Conservation (phyloP, 2,329 filamentous ascomycete genomes). For the Xylaria sp. region DNA sequence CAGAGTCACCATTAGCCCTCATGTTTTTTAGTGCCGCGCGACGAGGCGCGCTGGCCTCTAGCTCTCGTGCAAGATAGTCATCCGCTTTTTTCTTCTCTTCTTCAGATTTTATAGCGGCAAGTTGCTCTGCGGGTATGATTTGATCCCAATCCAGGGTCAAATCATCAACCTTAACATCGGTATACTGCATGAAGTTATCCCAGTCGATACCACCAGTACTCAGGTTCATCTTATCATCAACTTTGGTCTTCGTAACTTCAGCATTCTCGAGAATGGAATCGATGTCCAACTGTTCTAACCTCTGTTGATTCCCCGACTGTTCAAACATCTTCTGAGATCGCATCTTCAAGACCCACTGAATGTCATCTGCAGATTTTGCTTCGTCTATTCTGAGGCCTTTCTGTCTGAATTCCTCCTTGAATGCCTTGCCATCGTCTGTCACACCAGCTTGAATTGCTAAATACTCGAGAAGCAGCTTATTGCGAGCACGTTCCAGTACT, state of each 20-base stretch:
- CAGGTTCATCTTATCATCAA: conserved; percentile 89
- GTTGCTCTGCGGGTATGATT: conserved; percentile 93
- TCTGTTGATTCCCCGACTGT: conserved; percentile 95
- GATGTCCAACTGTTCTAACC: conserved; percentile 96
- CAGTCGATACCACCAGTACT: conserved; percentile 86
- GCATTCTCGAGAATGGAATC: conserved; percentile 97
- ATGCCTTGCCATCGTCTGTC: conserved; percentile 90
- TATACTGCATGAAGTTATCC: conserved; percentile 97
- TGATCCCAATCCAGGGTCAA: conserved; percentile 91
- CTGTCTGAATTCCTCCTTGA: conserved; percentile 79
- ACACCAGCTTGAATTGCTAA: conserved; percentile 97
- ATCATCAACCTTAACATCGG: conserved; percentile 93
- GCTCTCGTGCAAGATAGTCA: conserved; percentile 81
- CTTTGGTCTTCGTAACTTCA: conserved; percentile 95
- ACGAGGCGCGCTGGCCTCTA: conserved; percentile 87
- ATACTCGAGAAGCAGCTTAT: conserved; percentile 97
- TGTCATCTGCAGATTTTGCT: conserved; percentile 91
- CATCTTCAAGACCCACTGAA: conserved; percentile 95
- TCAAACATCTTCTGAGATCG: conserved; percentile 99
- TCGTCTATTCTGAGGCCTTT: conserved; percentile 80
- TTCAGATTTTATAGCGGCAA: conserved; percentile 88
- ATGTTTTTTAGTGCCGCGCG: conserved; percentile 72
- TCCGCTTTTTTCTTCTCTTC: conserved; percentile 88
- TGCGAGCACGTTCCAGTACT: conserved; percentile 92
- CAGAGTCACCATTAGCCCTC: conserved; percentile 63